Conservation (phyloP, 768 basidiomycete genomes). For the Amanita subjunquillea region DNA sequence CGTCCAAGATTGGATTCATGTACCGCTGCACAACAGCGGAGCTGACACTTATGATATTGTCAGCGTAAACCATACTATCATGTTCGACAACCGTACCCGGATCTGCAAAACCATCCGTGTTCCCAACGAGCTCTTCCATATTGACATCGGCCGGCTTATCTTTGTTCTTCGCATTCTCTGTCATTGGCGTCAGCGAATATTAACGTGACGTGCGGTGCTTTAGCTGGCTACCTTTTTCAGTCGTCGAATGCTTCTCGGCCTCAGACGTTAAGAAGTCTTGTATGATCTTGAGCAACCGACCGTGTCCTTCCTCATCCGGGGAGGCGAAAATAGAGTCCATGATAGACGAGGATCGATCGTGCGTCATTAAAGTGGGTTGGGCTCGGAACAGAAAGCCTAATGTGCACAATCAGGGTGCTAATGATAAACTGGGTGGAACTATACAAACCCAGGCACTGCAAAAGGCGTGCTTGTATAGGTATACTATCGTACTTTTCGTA, state of each 20-base stretch:
- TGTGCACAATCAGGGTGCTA: neutral
- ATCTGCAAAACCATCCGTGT: slow-evolving; percentile 92
- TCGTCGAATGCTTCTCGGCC: slow-evolving; percentile 62
- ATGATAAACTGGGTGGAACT: neutral
- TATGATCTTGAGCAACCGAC: slow-evolving; percentile 74
- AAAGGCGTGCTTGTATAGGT: slow-evolving; percentile 54
- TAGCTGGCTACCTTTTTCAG: slow-evolving; percentile 46
- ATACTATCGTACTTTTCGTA: slow-evolving; percentile 56
- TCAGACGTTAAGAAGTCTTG: slow-evolving; percentile 88
- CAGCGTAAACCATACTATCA: neutral
- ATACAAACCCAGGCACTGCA: slow-evolving; percentile 76
- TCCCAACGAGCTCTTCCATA: slow-evolving; percentile 92
- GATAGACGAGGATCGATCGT: slow-evolving; percentile 65
- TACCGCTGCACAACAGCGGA: slow-evolving; percentile 95
- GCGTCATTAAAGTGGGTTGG: slow-evolving; percentile 84
- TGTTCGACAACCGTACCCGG: slow-evolving; percentile 54
- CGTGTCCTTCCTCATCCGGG: slow-evolving; percentile 58
- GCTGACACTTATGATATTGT: slow-evolving; percentile 54
- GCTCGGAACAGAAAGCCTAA: slow-evolving; percentile 87
- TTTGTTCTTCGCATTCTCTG: slow-evolving; percentile 35
- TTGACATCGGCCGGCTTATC: slow-evolving; percentile 48
- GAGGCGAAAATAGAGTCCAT: slow-evolving; percentile 88
- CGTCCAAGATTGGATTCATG: slow-evolving; percentile 67
- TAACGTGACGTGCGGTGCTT: neutral
- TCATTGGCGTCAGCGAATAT: slow-evolving; percentile 2